Conservation (phyloP, 2,329 filamentous ascomycete genomes). For the Torrubiellomyces zombiae region DNA sequence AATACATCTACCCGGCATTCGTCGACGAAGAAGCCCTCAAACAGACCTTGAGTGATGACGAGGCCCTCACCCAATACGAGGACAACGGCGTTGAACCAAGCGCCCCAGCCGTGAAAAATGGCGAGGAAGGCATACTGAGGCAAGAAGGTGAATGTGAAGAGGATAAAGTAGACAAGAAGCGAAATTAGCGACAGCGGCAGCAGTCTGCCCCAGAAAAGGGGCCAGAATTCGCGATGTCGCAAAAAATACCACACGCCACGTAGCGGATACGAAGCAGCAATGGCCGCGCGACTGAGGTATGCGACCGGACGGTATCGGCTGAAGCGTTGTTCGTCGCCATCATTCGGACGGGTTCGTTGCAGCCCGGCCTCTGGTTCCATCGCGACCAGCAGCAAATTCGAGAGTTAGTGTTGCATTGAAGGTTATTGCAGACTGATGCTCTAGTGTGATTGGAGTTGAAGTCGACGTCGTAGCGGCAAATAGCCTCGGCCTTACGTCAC, state of each 20-base stretch:
- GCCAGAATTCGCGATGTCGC: slow-evolving; percentile 63
- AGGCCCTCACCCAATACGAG: slow-evolving; percentile 72
- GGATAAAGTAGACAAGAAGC: slow-evolving; percentile 61
- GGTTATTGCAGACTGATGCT: too few species aligned
- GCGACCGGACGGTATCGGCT: slow-evolving; percentile 15
- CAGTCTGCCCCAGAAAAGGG: slow-evolving; percentile 61
- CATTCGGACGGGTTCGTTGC: too few species aligned
- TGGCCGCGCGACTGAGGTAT: slow-evolving; percentile 26
- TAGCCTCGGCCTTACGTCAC: too few species aligned
- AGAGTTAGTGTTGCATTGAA: too few species aligned
- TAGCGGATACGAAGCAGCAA: slow-evolving; percentile 38
- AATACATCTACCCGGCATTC: slow-evolving; percentile 69
- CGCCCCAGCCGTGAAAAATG: slow-evolving; percentile 72
- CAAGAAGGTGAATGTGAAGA: slow-evolving; percentile 78
- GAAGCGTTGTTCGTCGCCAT: too few species aligned
- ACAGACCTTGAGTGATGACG: slow-evolving; percentile 51
- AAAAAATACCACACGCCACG: slow-evolving; percentile 72
- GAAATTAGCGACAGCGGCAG: slow-evolving; percentile 72
- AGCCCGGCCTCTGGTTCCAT: too few species aligned
- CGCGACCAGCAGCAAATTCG: too few species aligned
- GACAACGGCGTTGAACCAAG: slow-evolving; percentile 81
- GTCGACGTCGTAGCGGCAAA: too few species aligned
- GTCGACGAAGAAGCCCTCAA: slow-evolving; percentile 70
- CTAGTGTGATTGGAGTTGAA: too few species aligned
- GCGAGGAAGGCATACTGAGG: slow-evolving; percentile 80